Evolutionary conservation across 768 basidiomycete genomes (phyloP).

Genomic region (Tubosaeta sp.): DNA sequence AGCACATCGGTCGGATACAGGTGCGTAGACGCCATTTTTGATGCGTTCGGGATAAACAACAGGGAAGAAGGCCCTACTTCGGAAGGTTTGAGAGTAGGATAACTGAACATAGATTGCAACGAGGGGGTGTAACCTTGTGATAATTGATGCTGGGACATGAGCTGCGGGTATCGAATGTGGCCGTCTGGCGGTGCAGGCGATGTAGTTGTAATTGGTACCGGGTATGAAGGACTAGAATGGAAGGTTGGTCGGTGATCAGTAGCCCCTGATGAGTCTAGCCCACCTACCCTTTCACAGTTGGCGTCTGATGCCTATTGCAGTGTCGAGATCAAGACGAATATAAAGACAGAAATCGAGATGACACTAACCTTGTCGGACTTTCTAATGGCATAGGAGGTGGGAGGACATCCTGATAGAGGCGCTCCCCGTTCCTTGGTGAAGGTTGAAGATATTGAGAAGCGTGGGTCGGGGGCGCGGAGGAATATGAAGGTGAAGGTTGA

Average conservation of each 20-base stretch:
- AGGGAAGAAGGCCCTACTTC: constrained; percentile 40
- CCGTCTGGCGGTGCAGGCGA: constrained; percentile 51
- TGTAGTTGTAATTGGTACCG: constrained; percentile 65
- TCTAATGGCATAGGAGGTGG: constrained; percentile 58
- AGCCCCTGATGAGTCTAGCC: constrained; percentile 1
- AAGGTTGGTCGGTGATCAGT: constrained; percentile 13
- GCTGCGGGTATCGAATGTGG: constrained; percentile 55
- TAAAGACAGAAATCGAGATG: constrained; percentile 36
- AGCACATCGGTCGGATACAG: constrained; percentile 34
- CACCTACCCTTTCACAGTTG: constrained; percentile 36
- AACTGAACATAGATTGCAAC: constrained; percentile 67
- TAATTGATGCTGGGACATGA: constrained; percentile 79
- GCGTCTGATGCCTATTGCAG: constrained; percentile 23
- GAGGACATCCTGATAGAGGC: constrained; percentile 27
- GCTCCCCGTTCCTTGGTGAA: constrained; percentile 28
- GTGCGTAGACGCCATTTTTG: constrained; percentile 16
- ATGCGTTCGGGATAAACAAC: constrained; percentile 39
- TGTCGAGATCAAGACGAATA: constrained; percentile 30
- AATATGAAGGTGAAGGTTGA: constrained; percentile 24
- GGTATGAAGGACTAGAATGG: constrained; percentile 35
- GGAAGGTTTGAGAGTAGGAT: constrained; percentile 30
- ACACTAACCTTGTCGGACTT: constrained; percentile 53
- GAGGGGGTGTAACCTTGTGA: constrained; percentile 77
- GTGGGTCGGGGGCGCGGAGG: constrained; percentile 25
- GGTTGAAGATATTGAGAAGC: constrained; percentile 32